Percentiles rank a stretch among this genome's conserved stretches.
Conservation (phyloP, 306 rosid genomes). For the Vachellia pachyceras region DNA sequence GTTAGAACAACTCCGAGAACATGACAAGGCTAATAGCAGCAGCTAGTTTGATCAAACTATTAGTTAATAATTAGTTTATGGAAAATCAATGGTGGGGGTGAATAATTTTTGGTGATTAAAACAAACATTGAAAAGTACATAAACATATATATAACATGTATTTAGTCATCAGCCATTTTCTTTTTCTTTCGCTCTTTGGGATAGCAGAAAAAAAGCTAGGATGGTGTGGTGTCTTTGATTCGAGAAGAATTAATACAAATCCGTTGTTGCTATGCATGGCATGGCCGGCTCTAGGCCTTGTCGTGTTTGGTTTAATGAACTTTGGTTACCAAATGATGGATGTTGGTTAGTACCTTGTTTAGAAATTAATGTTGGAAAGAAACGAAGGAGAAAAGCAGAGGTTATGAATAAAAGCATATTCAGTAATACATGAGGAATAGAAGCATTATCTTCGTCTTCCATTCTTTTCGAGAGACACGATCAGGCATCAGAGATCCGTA, state of each 20-base stretch:
- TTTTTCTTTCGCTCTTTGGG: background rate
- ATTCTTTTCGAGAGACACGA: background rate
- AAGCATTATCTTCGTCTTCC: background rate
- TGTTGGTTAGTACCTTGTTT: background rate
- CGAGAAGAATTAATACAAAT: too few species aligned
- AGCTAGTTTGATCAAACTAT: background rate
- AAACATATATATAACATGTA: constrained; percentile 5
- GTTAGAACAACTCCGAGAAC: constrained; percentile 39
- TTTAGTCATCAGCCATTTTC: background rate
- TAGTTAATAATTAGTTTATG: background rate
- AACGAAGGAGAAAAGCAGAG: background rate
- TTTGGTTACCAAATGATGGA: background rate
- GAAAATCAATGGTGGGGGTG: background rate
- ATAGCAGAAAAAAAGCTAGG: too few species aligned
- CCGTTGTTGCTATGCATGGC: too few species aligned
- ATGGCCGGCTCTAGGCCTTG: background rate
- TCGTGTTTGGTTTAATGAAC: background rate
- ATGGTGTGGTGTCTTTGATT: too few species aligned
- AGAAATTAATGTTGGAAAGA: background rate
- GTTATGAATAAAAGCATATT: background rate
- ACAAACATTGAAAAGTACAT: constrained; percentile 13
- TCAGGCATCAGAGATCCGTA: background rate
- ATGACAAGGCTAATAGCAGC: background rate
- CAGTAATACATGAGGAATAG: background rate
- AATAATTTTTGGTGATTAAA: background rate